Evolutionary conservation across 192 early-diverging fungal genomes (phyloP), one percentile per base, ranked within the genome.

Genomic region (Pilaira anomala): DNA sequence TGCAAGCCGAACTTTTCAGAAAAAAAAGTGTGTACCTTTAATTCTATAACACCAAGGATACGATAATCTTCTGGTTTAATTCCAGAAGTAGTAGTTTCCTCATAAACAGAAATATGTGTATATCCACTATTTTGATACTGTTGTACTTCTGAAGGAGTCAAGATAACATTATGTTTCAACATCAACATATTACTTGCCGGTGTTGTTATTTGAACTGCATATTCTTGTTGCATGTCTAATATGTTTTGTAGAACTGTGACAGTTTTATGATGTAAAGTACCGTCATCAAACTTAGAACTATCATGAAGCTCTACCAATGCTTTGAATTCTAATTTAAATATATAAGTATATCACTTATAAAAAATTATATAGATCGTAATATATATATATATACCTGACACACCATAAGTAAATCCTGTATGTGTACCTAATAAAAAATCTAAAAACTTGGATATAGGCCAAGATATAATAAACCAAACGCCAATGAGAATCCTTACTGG

Each of bases 361-460:
- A 30, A 5, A 24, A 12, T 40, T 40, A 14, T 2, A 19, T 4
- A 46, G 44, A 46, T 16, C 13, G 16, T 22, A 59, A 45, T 40
- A 29, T 56, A 45, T 22, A 48, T 55, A 42, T 4, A 8, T 21
- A 66, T 72, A 74, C 80, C 80, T 58, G 83, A 77, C 26, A 84
- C 83, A n/a, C 85, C 75, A 70, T 94, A 96, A 42, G 88, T 85
- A 13, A 85, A 83, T 41, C 92, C 91, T 57, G 91, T 82, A 65
- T 86, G 79, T 39, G 86, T 73, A 3, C 96, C 96, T 36, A 98
- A 73, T 18, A 93, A 54, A 25, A 66, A 80, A 71, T 98, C 96
- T 22, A 98, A 80, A 6, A 94, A 69, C 65, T 86, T 78, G 8
- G 93, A 87, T 33, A 98, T 92, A 3, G 96, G 96, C 67, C 90